Conservation (phyloP, 352 stramenopile species). For the Globisporangium cystogenes region DNA sequence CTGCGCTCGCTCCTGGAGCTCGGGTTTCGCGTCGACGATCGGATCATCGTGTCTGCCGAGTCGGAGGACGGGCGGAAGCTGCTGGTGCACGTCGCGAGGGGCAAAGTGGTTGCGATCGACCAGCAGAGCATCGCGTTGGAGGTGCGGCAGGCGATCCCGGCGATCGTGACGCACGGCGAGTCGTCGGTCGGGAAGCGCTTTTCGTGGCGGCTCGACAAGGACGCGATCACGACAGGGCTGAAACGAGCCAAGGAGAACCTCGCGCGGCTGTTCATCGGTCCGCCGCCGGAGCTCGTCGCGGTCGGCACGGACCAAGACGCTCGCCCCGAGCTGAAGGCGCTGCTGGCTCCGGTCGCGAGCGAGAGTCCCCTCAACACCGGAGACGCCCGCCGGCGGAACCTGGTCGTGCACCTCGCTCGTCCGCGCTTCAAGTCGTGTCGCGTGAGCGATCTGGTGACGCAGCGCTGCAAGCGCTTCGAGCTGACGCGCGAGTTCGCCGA, state of each 20-base stretch:
- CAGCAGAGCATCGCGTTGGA: slow-evolving; percentile 41
- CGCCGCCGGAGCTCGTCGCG: slow-evolving; percentile 32
- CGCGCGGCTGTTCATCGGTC: slow-evolving; percentile 60
- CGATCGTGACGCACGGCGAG: slow-evolving; percentile 41
- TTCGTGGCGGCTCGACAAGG: slow-evolving; percentile 75
- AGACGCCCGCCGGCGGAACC: slow-evolving; percentile 43
- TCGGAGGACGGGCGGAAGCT: slow-evolving; percentile 58
- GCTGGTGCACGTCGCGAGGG: slow-evolving; percentile 58
- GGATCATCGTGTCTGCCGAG: slow-evolving; percentile 68
- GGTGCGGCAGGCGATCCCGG: slow-evolving; percentile 51
- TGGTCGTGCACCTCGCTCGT: slow-evolving; percentile 56
- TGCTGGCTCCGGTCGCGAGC: slow-evolving; percentile 11
- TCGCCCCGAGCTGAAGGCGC: slow-evolving; percentile 28
- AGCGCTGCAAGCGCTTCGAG: slow-evolving; percentile 18
- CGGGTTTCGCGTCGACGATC: slow-evolving; percentile 62
- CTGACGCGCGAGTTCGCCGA: slow-evolving; percentile 3
- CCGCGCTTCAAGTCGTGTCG: slow-evolving; percentile 53
- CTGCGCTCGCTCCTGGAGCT: slow-evolving; percentile 37
- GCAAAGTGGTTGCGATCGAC: slow-evolving; percentile 42
- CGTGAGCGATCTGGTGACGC: slow-evolving; percentile 34
- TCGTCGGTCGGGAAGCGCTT: slow-evolving; percentile 59
- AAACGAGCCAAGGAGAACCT: slow-evolving; percentile 74
- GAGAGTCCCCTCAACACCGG: slow-evolving; percentile 17
- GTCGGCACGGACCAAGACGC: slow-evolving; percentile 26
- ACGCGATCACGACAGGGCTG: slow-evolving; percentile 60